Percentiles rank a stretch among this genome's conserved stretches.
These are phyloP conservation scores for Nemophila menziesii DNA, from an alignment of 257 asterid species.

Conservation along the genomic window DNA sequence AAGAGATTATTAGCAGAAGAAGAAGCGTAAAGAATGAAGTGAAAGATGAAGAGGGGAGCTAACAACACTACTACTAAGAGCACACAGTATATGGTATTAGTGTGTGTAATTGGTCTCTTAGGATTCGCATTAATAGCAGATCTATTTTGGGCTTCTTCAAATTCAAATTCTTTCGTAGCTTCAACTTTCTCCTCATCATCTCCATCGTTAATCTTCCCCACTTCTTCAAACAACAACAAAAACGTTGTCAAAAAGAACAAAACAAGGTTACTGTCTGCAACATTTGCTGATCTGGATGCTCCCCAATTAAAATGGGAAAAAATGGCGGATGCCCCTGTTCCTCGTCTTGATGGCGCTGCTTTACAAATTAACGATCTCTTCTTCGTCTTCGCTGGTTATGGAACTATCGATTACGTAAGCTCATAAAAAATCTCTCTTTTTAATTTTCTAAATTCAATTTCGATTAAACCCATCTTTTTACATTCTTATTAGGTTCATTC, in stretches of 20 bases:
- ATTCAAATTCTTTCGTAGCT: conserved; percentile 25
- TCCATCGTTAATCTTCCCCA: conserved; percentile 16
- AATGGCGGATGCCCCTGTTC: conserved; percentile 82
- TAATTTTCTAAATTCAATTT: not conserved
- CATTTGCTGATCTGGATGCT: conserved; percentile 83
- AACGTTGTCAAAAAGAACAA: not conserved
- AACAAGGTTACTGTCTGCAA: conserved; percentile 62
- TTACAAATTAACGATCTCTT: conserved; percentile 74
- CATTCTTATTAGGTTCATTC: conserved; percentile 58
- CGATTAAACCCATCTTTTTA: not conserved
- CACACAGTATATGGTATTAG: conserved; percentile 23
- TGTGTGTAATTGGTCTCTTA: conserved; percentile 34
- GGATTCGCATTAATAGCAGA: conserved; percentile 49
- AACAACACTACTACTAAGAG: not conserved
- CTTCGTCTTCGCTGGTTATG: conserved; percentile 92
- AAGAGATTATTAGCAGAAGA: no score
- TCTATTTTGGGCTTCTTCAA: conserved; percentile 62
- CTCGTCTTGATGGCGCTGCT: conserved; percentile 96
- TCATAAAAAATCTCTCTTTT: not conserved
- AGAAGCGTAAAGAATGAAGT: not conserved
- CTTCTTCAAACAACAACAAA: not conserved
- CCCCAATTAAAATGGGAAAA: conserved; percentile 79
- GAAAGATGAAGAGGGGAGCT: not conserved
- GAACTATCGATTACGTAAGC: conserved; percentile 72
- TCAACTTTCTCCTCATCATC: conserved; percentile 15